Base-by-base conservation (phyloP, 2,329 filamentous ascomycete species). In the Ascochyta viciae-villosae region DNA sequence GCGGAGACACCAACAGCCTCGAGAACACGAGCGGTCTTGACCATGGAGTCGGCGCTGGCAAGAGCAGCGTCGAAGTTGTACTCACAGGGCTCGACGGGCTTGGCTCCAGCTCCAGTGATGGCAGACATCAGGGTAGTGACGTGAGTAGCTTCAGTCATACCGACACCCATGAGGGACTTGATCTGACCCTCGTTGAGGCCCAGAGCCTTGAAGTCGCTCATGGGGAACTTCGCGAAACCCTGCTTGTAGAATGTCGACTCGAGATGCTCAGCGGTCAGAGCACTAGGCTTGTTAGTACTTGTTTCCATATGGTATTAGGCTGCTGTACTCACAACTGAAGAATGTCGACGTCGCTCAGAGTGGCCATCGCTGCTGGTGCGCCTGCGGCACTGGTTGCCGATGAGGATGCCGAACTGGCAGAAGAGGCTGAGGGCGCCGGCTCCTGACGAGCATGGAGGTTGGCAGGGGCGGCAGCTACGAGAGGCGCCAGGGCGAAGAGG, bases 1-100 rank as follows among this genome's bases (percentile, higher is more conserved):
- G 89, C 89, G n/a, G 87, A 89, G 29, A 91, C 83, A 74, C 89
- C 89, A 55, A 91, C 83, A 67, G 85, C 89, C 76, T 92, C 89
- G 55, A 92, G 85, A 22, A 91, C 79, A 62, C 83, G 82, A 13
- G 89, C 89, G 3, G 87, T 89, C 45, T 82, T 84, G 34, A 92
- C 83, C 86, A 92, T 91, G 69, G 79, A 77, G 22, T 80, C 78
- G 43, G 87, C 87, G 65, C 87, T 83, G 46, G 85, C 87, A 74
- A 90, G 86, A 64, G 74, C 74, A 16, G 70, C 71, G 35, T 74
- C 71, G 70, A 92, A 92, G 78, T 89, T 84, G 80, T 92, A 92
- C 49, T 80, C 79, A 83, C 89, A 92, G 6, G 86, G 82, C 72
- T 85, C 79, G 27, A 91, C 88, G 27, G 89, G 89, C 67, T 84